phyloP scores from a whole-genome alignment of 2,329 filamentous ascomycete species.

The Trichoderma arundinaceum region DNA sequence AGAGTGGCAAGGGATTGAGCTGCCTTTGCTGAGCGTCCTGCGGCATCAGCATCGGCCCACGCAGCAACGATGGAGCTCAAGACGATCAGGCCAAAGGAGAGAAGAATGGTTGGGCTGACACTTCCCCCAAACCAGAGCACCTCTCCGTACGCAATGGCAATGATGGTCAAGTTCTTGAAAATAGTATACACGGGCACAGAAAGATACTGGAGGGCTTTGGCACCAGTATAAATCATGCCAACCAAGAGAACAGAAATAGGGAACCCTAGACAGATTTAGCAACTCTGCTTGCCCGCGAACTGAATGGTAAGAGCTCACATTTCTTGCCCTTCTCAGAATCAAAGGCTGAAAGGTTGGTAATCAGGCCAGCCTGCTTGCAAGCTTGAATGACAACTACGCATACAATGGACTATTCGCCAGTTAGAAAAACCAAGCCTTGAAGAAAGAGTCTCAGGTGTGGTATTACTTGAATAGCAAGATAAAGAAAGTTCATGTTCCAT shows the following conservation, averaged over 20 bases:
- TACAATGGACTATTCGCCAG: constrained; percentile 72
- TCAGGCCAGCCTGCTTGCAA: constrained; percentile 81
- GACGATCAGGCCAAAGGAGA: constrained; percentile 97
- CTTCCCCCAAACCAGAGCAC: constrained; percentile 97
- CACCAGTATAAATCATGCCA: constrained; percentile 98
- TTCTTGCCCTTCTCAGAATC: constrained; percentile 88
- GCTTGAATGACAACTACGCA: constrained; percentile 83
- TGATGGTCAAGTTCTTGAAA: constrained; percentile 99
- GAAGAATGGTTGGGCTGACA: constrained; percentile 83
- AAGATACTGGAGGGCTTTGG: constrained; percentile 93
- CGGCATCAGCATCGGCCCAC: constrained; percentile 95
- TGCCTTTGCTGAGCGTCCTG: constrained; percentile 68
- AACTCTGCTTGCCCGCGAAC: neutral
- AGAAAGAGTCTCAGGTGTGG: constrained; percentile 37
- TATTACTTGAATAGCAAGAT: constrained; percentile 85
- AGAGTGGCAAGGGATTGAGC: constrained; percentile 82
- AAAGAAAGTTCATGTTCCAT: constrained; percentile 97
- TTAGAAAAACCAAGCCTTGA: constrained; percentile 26
- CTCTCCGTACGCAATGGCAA: constrained; percentile 97
- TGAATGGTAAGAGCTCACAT: constrained; percentile 64
- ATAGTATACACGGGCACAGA: constrained; percentile 99
- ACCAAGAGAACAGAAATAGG: constrained; percentile 94
- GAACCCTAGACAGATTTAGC: constrained; percentile 70
- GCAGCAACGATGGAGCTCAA: constrained; percentile 92
- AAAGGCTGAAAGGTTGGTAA: constrained; percentile 81